phyloP scores from a whole-genome alignment of 306 rosid species.

The Ceratonia siliqua region DNA sequence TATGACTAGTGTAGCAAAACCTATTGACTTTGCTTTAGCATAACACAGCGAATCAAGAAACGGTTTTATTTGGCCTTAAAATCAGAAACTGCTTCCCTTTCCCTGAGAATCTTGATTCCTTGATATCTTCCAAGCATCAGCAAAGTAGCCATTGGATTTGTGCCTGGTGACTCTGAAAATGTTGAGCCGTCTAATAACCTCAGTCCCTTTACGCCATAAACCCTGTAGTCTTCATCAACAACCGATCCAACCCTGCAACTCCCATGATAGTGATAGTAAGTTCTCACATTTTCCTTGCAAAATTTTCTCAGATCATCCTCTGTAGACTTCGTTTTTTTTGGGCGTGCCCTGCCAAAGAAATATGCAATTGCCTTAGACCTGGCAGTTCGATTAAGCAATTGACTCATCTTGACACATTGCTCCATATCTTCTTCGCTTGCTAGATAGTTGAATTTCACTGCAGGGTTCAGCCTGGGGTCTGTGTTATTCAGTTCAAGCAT shows the following conservation, averaged over 20 bases:
- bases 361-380: constrained; percentile 55
- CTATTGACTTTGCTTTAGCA: constrained; percentile 6
- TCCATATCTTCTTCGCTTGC: constrained; percentile 48
- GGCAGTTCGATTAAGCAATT: constrained; percentile 54
- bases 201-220: constrained; percentile 52
- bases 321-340: constrained; percentile 33
- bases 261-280: constrained; percentile 77
- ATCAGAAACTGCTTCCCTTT: constrained; percentile 27
- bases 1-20: no score
- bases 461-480: constrained; percentile 70
- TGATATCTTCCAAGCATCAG: constrained; percentile 80
- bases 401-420: constrained; percentile 52
- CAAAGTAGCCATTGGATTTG: constrained; percentile 75
- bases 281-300: constrained; percentile 60
- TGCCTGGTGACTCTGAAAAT: constrained; percentile 66
- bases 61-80: constrained; percentile 16
- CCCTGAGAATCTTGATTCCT: constrained; percentile 62
- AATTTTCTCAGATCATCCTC: constrained; percentile 42
- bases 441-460: constrained; percentile 69
- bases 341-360: constrained; percentile 47
- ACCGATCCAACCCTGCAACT: constrained; percentile 65
- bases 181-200: constrained; percentile 76
- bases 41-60: not conserved
- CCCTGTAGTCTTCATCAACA: constrained; percentile 57
- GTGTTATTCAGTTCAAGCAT: constrained; percentile 51